Evolutionary conservation across 75 land plant species (phyloP), one percentile per base, ranked within the genome.

Genomic region (Larix kaempferi): DNA sequence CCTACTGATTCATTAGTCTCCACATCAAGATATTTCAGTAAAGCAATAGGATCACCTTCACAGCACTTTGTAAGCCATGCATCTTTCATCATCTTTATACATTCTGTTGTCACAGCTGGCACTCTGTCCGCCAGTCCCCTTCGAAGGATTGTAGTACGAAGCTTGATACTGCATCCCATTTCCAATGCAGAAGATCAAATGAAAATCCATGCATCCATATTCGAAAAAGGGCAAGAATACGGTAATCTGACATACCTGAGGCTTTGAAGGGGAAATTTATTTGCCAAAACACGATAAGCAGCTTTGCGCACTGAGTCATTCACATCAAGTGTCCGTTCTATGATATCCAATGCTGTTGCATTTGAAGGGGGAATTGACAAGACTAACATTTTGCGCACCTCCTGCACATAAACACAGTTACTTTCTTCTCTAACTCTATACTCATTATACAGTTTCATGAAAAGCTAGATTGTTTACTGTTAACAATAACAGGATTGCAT

Each of bases 1-100:
- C 98, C 99, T 77, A 92, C 94, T 27, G 67, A 72, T 81, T 97
- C 99, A 91, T 97, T 89, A 33, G 99, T 97, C 81, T 97, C 98
- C 74, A 97, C 99, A 85, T 95, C 98, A 71, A 97, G 92, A 82
- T 84, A 92, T 79, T 86, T 85, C 37, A 97, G 91, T 26, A 97
- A 85, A 19, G 82, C 76, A 61, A 92, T 57, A 59, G 86, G 82
- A 81, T 94, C 89, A 71, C 93, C 91, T 63, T 89, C 82, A 71
- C 99, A 94, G 57, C 86, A 87, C 62, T 92, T 89, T 29, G 35
- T 26, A 37, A 97, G 86, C 99, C 99, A 97, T 62, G 83, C 88
- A 79, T 92, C 93, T 74, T 84, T 96, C 85, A 97, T 67, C 77
- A 97, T 83, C 77, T 85, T 89, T 74, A 91, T 54, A 78, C 99